Percentiles rank a stretch among this genome's conserved stretches.
Evolutionary conservation across 2,329 filamentous ascomycete species (phyloP).

Genomic region (Colletotrichum lupini): DNA sequence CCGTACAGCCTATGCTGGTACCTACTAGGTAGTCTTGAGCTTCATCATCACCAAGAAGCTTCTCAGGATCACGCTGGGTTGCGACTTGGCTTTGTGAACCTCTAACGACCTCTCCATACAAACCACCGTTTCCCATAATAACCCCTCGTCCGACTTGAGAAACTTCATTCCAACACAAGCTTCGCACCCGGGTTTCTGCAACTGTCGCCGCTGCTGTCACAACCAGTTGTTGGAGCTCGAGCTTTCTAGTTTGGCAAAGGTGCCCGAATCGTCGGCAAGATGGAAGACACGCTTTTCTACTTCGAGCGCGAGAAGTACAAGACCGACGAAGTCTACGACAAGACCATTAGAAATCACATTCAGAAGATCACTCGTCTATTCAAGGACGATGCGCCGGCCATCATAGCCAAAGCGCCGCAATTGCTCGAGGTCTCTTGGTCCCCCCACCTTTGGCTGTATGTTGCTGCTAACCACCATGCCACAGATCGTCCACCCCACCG

Average conservation of each 20-base stretch:
- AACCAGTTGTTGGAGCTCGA: conserved; percentile 1
- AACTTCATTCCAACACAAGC: neutral
- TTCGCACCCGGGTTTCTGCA: neutral
- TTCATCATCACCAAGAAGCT: conserved; percentile 3
- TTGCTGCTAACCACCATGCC: conserved; percentile 4
- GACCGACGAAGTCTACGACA: conserved; percentile 53
- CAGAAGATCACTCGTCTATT: conserved; percentile 51
- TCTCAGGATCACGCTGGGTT: conserved; percentile 7
- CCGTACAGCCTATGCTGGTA: conserved; percentile 1
- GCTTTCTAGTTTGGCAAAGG: conserved; percentile 8
- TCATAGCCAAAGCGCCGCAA: conserved; percentile 48
- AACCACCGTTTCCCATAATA: neutral
- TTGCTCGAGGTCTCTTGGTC: conserved; percentile 54
- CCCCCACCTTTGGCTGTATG: neutral
- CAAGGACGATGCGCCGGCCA: conserved; percentile 43
- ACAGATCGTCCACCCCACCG: conserved; percentile 58
- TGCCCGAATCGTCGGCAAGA: conserved; percentile 36
- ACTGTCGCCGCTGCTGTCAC: neutral
- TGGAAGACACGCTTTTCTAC: conserved; percentile 51
- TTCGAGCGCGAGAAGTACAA: conserved; percentile 50
- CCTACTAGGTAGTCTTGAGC: conserved; percentile 7
- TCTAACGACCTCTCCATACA: neutral
- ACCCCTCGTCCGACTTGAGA: neutral
- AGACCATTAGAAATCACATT: conserved; percentile 50
- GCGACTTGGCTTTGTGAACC: neutral